Conservation (phyloP, 257 asterid species). For the Solanum sparsipilum region DNA sequence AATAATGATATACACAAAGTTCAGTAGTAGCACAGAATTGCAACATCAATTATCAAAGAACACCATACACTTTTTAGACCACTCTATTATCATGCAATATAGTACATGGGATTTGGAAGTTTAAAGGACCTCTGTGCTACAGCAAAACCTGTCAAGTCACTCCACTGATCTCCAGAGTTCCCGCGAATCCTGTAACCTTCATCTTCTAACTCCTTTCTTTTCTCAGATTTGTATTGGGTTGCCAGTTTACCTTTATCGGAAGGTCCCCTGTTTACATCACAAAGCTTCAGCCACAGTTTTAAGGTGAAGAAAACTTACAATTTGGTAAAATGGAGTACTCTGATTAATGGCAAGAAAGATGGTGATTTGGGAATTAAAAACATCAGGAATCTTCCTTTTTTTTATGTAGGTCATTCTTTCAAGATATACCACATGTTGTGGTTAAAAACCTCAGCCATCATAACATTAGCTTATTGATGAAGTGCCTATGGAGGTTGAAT, state of each 20-base stretch:
- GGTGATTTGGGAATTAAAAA: neutral
- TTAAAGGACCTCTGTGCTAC: slow-evolving; percentile 68
- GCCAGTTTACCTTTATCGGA: slow-evolving; percentile 55
- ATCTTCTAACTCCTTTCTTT: slow-evolving; percentile 61
- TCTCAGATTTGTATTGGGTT: slow-evolving; percentile 55
- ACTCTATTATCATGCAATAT: slow-evolving; percentile 23
- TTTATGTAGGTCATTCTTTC: neutral
- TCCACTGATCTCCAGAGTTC: slow-evolving; percentile 92
- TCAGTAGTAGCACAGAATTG: neutral
- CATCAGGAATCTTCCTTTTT: neutral
- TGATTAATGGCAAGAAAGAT: neutral
- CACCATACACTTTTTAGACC: neutral
- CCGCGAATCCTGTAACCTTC: slow-evolving; percentile 73
- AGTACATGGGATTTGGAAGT: slow-evolving; percentile 75
- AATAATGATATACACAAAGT: neutral
- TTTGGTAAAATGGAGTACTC: neutral
- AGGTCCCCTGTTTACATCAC: slow-evolving; percentile 41
- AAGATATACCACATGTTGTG: neutral
- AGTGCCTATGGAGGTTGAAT: neutral
- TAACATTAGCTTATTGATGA: neutral
- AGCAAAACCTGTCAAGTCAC: slow-evolving; percentile 65
- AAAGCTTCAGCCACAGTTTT: neutral
- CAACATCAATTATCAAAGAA: neutral
- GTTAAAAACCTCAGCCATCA: neutral
- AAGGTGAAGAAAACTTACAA: neutral